These are phyloP conservation scores for Auricularia sp. DNA, from an alignment of 768 basidiomycete genomes.

Conservation along the genomic window DNA sequence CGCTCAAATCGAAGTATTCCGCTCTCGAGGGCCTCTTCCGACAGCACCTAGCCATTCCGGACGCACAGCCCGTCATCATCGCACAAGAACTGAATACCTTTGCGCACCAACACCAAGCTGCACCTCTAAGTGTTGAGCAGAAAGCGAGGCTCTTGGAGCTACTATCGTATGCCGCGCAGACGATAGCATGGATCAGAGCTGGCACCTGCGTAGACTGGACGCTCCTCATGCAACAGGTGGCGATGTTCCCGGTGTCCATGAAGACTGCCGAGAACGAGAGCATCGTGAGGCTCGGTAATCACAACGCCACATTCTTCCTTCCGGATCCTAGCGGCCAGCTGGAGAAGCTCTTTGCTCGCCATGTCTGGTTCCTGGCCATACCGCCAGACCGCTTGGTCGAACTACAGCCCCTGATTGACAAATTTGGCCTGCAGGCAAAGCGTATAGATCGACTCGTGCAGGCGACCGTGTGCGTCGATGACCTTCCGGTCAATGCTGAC, in stretches of 20 bases:
- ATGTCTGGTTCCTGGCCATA: not conserved
- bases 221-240: not conserved
- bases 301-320: not conserved
- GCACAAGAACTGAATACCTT: conserved; percentile 10
- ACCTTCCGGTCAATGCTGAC: too few relatives aligned
- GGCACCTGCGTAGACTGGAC: not conserved
- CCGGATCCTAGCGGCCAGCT: not conserved
- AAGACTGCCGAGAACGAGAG: not conserved
- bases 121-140: not conserved
- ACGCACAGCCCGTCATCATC: conserved; percentile 10
- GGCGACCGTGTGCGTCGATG: not conserved
- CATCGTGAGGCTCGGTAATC: too few relatives aligned
- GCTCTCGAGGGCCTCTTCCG: conserved; percentile 11
- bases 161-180: not conserved
- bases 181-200: not conserved
- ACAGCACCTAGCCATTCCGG: conserved; percentile 7
- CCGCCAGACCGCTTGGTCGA: not conserved
- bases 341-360: not conserved
- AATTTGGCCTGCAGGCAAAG: not conserved
- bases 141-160: not conserved
- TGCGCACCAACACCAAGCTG: not conserved
- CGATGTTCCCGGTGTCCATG: not conserved
- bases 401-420: not conserved
- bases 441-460: not conserved
- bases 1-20: conserved; percentile 9